These are phyloP conservation scores for Multifurca ochricompacta DNA, from an alignment of 768 basidiomycete genomes.

Conservation along the genomic window DNA sequence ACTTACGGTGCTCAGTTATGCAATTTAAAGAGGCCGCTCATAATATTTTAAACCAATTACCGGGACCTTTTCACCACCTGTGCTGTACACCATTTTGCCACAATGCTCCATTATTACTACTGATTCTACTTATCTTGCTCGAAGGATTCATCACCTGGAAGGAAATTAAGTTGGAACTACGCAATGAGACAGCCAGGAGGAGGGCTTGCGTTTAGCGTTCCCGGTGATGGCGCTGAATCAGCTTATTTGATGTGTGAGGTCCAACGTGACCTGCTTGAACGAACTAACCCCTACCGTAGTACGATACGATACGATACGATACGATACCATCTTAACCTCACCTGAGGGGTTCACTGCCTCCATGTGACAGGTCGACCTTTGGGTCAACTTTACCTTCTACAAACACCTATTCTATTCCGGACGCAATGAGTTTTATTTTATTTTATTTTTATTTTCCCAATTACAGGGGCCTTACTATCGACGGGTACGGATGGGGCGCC, in stretches of 20 bases:
- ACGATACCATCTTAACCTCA: neutral
- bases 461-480: neutral
- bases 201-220: neutral
- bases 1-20: neutral
- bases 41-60: neutral
- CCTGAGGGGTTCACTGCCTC: neutral
- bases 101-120: conserved; percentile 10
- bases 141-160: neutral
- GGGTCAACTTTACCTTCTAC: neutral
- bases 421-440: neutral
- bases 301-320: no score
- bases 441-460: neutral
- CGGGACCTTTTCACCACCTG: neutral
- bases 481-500: neutral
- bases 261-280: conserved; percentile 12
- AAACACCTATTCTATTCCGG: neutral
- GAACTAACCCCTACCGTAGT: neutral
- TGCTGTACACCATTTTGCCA: conserved; percentile 6
- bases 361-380: neutral
- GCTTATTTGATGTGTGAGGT: conserved; percentile 1
- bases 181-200: conserved; percentile 1
- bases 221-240: neutral
- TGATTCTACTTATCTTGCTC: conserved; percentile 3
- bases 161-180: conserved; percentile 17
- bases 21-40: conserved; percentile 2